Conservation (phyloP, 2,329 filamentous ascomycete genomes). For the Trichoderma lentiforme region DNA sequence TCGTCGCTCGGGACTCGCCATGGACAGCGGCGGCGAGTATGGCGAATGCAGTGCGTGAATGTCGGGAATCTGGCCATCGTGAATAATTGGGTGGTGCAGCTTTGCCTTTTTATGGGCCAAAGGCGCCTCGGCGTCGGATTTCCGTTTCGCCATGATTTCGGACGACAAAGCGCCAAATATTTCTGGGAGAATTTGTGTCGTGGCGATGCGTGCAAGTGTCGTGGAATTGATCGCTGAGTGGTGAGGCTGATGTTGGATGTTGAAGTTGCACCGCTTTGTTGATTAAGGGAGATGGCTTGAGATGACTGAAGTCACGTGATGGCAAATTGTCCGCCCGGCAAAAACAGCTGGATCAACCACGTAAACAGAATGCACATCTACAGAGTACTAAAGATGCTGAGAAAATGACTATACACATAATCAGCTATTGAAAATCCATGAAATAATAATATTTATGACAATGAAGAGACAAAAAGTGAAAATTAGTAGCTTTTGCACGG, state of each 20-base stretch:
- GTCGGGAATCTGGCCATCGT: background rate
- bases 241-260: background rate
- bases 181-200: background rate
- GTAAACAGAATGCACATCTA: background rate
- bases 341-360: background rate
- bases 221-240: background rate
- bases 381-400: too few relatives aligned
- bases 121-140: background rate
- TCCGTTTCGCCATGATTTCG: background rate
- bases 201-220: background rate
- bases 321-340: too few relatives aligned
- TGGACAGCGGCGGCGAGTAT: background rate
- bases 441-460: too few relatives aligned
- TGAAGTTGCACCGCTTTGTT: background rate
- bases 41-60: background rate
- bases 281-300: background rate
- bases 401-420: too few relatives aligned
- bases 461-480: too few relatives aligned
- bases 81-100: background rate
- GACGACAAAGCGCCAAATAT: fast-evolving
- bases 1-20: background rate
- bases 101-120: background rate
- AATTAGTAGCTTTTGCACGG: background rate
- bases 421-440: background rate
- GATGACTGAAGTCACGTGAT: background rate